A percentile compares a stretch with the other conserved stretches of the same genome.
These are phyloP conservation scores for Cardamine resedifolia DNA, from an alignment of 345 rosid genomes.

Conservation along the genomic window DNA sequence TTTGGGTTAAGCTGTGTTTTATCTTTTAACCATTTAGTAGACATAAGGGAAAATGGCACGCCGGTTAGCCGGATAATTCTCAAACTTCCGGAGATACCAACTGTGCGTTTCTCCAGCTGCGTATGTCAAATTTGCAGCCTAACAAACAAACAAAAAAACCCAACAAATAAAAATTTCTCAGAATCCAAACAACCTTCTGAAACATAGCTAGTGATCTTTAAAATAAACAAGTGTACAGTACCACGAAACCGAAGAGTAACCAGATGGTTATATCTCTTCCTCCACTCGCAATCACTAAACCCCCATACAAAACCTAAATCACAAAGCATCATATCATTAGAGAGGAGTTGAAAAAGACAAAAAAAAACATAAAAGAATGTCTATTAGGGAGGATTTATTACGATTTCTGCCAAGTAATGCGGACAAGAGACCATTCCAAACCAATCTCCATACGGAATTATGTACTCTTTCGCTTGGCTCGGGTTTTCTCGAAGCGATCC, in stretches of 20 bases:
- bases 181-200: conserved; percentile 14
- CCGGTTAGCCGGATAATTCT: conserved; percentile 57
- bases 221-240: conserved; percentile 6
- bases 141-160: conserved; percentile 9
- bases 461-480: conserved; percentile 44
- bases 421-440: conserved; percentile 75
- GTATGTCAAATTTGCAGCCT: conserved; percentile 65
- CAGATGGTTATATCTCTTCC: conserved; percentile 64
- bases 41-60: conserved; percentile 52
- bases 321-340: background rate
- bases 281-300: conserved; percentile 74
- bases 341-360: background rate
- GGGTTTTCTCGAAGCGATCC: conserved; percentile 53
- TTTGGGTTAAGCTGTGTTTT: background rate
- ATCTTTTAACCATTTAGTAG: conserved; percentile 31
- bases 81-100: conserved; percentile 69
- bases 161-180: background rate
- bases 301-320: conserved; percentile 61
- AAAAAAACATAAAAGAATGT: background rate
- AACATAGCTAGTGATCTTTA: background rate
- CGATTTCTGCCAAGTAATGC: conserved; percentile 82
- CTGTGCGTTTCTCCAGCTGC: conserved; percentile 75
- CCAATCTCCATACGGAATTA: conserved; percentile 76
- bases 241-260: conserved; percentile 70
- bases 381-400: conserved; percentile 22